Percentiles rank a stretch among this genome's conserved stretches.
phyloP scores from a whole-genome alignment of 169 alveolate genomes.

The Plasmodium knowlesi region DNA sequence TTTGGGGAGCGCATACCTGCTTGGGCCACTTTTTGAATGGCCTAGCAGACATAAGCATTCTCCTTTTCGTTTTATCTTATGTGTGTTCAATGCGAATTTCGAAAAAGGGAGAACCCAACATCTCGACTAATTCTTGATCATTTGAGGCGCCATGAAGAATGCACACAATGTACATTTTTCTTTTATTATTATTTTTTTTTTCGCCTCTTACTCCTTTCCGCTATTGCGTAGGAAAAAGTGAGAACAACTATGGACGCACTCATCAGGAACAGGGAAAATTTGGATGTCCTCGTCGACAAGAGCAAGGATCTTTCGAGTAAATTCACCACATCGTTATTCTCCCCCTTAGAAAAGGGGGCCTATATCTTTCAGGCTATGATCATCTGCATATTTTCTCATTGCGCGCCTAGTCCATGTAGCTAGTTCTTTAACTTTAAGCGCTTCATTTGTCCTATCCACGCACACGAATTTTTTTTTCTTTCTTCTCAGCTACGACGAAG shows the following conservation, averaged over 20 bases:
- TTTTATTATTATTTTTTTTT: background rate
- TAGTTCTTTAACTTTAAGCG: background rate
- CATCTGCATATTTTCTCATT: background rate
- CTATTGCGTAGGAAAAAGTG: conserved; percentile 61
- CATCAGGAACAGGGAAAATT: conserved; percentile 68
- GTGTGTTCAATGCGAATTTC: no score
- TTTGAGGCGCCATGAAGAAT: background rate
- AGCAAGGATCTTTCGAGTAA: conserved; percentile 76
- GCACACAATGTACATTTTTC: background rate
- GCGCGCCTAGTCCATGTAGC: background rate
- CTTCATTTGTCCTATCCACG: background rate
- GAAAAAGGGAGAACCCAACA: no score
- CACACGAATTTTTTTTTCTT: background rate
- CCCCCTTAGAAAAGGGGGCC: background rate
- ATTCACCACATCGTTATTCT: background rate
- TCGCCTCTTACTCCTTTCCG: background rate
- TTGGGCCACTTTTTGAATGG: background rate
- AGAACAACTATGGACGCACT: conserved; percentile 73
- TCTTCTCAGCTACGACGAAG: conserved; percentile 53
- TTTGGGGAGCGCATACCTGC: background rate
- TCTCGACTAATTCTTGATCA: no score
- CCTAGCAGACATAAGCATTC: background rate
- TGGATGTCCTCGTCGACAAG: conserved; percentile 75
- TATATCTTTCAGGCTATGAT: background rate
- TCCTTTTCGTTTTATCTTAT: background rate